Evolutionary conservation across 1,284 basidiomycete species (phyloP), one percentile per base, ranked within the genome.

Genomic region (Leucoagaricus sp.): DNA sequence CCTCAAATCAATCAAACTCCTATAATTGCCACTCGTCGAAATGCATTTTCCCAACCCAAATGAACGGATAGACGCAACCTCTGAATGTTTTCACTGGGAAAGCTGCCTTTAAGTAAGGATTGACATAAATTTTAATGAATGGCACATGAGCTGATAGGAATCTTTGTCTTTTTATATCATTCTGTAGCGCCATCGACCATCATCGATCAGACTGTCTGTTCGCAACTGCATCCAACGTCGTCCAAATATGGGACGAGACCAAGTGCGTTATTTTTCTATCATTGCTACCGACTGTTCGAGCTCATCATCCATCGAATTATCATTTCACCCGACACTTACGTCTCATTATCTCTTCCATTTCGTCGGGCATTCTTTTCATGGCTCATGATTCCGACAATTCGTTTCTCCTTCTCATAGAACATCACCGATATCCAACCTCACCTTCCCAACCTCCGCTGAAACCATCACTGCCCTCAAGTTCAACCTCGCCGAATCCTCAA

Each of bases 221-320:
- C 65, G 96, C 95, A 0, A 97, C 96, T 0, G 95, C 94, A 1
- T 96, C 94, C 1, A 94, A 90, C 65, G 82, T 85, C 25, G 95
- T 99, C 10, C 96, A 99, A 70, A 82, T 98, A 63, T 99, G 97
- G 97, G 97, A 99, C 67, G 92, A 98, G 72, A 95, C 90, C 46
- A 93, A 93, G 87, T 92, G 61, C 21, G 84, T 65, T 41, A 55
- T 25, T 21, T 26, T 21, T 7, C 25, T 54, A 33, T 40, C 61
- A 50, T 56, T 19, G 26, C 21, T n/a, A n/a, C 50, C 19, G 23
- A n/a, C 48, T 38, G 40, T 28, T 52, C 13, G 53, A 87, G 80
- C 77, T 92, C 80, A 59, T 84, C 86, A 4, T 86, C 92, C 7
- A 77, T 94, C 31, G n/a, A 21, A 5, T 47, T 90, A 90, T 45